phyloP scores from a whole-genome alignment of 176 grass and related monocot genomes.

The bread wheat (Triticum aestivum) region DNA sequence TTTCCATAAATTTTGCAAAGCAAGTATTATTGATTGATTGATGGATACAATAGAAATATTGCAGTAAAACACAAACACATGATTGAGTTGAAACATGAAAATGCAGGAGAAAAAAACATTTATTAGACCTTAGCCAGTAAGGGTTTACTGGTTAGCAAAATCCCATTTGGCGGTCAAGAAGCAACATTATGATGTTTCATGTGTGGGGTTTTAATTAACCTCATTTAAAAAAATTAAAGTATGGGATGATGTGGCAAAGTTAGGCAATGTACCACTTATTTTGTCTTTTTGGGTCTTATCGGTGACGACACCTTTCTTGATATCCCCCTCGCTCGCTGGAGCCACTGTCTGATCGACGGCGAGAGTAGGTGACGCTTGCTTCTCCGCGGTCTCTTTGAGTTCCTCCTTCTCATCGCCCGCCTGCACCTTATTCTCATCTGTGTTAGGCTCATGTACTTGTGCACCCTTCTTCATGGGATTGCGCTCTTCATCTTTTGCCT shows the following conservation, averaged over 20 bases:
- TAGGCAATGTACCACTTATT: not conserved
- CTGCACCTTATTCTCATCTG: conserved; percentile 18
- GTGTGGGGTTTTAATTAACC: too few relatives aligned
- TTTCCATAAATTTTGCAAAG: not conserved
- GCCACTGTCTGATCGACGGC: not conserved
- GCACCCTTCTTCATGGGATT: not conserved
- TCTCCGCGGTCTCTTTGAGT: not conserved
- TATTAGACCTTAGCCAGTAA: too few relatives aligned
- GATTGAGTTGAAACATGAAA: not conserved
- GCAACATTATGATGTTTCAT: not conserved
- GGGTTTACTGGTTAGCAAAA: not conserved
- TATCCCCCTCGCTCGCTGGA: not conserved
- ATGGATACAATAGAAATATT: not conserved
- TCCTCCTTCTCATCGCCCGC: not conserved
- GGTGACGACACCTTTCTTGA: not conserved
- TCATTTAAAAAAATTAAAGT: too few relatives aligned
- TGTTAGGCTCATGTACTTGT: not conserved
- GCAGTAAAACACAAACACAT: not conserved
- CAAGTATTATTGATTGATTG: too few relatives aligned
- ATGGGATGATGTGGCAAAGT: not conserved
- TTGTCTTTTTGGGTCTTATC: not conserved
- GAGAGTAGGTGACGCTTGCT: not conserved
- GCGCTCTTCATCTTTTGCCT: not conserved
- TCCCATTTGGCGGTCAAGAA: not conserved
- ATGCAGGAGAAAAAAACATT: too few relatives aligned